Base-by-base conservation (phyloP, 2,329 filamentous ascomycete species). In the Ramularia endophylla region DNA sequence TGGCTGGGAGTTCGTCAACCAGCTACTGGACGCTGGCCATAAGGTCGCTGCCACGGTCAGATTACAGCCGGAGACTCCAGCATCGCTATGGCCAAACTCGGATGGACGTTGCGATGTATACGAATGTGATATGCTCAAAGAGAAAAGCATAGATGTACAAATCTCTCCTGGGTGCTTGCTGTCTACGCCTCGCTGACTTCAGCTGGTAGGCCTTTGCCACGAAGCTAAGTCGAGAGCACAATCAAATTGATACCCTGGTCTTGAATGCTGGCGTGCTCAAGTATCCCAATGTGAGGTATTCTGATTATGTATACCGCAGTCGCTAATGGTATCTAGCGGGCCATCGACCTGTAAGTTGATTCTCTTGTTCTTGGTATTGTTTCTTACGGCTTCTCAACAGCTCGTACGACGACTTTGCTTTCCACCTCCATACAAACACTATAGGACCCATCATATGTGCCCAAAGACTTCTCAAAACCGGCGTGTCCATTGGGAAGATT, bases 401-500 rank as follows among this genome's bases (percentile, higher is more conserved):
- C 38, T 71, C 73, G 5, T 77, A 74, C 54, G 61, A 69, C 22
- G 65, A 71, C 31, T 77, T 78, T 46, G 65, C 71, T 8, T 68
- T 73, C 45, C 75, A 78, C 50, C 63, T 78, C 4, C 67, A 74
- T 40, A 77, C 74, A 29, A 78, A 78, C 55, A 74, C 73, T 12
- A 73, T 80, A 41, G 75, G 75, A 0, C 75, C 75, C n/a, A 73
- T 78, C 44, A 69, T 78, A 43, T 67, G 68, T 27, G 75, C 75
- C 2, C 72, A 76, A 44, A 68, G 69, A 40, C 61, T 78, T 3
- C 64, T 78, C 0, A 60, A 69, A 38, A 65, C 66, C 7, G 61
- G 61, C 25, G 68, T 72, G 12, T 64, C 65, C 3, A 68, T 74
- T 43, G 65, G 66, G n/a, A 72, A 67, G 13, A 66, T 78, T 8